Evolutionary conservation across 768 basidiomycete genomes (phyloP), one percentile per base, ranked within the genome.

Genomic region (Glaciozyma antarctica): DNA sequence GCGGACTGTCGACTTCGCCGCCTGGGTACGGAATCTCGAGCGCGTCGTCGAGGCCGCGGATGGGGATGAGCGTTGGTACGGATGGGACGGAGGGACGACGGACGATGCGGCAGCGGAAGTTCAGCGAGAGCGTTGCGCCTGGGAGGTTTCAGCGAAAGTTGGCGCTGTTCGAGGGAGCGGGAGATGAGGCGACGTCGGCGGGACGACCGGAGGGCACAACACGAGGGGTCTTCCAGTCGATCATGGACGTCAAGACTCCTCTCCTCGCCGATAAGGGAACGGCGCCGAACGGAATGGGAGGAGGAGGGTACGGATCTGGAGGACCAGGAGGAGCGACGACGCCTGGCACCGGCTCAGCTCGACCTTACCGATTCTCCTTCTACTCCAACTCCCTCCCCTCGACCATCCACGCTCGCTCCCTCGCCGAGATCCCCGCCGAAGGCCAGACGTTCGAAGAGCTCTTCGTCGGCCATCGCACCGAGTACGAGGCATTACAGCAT

Each of bases 311-410:
- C 51, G 65, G 65, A 34, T 24, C 28, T 34, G 63, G 57, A 57
- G 73, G 34, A 71, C 74, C 59, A 60, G 65, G 52, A 64, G 38
- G 70, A 26, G 75, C 72, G 79, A 78, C 10, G 79, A 81, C 58
- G 82, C 56, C 64, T 8, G 41, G 56, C 5, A 59, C 67, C 59
- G 62, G 70, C 66, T 77, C 91, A 69, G 90, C 92, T 73, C 81
- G 91, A 73, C 94, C 93, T 13, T 98, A 97, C 75, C 84, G 95
- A 53, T 99, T 98, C 78, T 97, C 95, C 0, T 99, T 98, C 79
- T 99, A 98, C 78, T 97, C 90, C 22, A 98, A 95, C 73, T 82
- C 87, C 6, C 79, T 95, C 57, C 85, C 86, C 4, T 87, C 91
- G 0, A 97, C 95, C 2, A 97, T 99, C 56, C 94, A 98, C 78